A percentile compares a stretch with the other conserved stretches of the same genome.
These are phyloP conservation scores for Puya raimondii DNA, from an alignment of 176 grass and related monocot species.

Conservation along the genomic window DNA sequence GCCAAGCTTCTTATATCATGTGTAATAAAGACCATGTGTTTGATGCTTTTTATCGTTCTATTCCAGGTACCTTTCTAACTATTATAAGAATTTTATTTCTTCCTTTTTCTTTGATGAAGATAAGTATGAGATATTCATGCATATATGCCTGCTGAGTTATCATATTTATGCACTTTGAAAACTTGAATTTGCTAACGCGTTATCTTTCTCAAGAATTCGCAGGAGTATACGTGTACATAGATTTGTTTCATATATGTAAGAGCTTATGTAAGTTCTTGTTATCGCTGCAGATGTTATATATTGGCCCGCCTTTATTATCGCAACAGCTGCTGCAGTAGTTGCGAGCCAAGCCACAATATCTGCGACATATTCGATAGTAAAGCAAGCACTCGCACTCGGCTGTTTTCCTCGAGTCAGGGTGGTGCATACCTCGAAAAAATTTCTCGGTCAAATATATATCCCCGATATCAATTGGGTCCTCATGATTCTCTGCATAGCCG, in stretches of 20 bases:
- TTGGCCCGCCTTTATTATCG: constrained; percentile 87
- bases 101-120: neutral
- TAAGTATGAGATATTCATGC: too few species aligned
- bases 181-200: too few species aligned
- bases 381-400: constrained; percentile 82
- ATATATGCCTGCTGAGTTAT: too few species aligned
- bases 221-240: too few species aligned
- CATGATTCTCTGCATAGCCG: constrained; percentile 82
- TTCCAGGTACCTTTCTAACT: constrained; percentile 66
- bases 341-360: constrained; percentile 98
- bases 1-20: constrained; percentile 87
- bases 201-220: too few species aligned
- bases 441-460: constrained; percentile 98
- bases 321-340: constrained; percentile 84
- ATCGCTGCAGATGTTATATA: constrained; percentile 66
- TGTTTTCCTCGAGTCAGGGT: constrained; percentile 92
- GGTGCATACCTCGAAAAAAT: constrained; percentile 96
- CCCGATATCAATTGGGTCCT: constrained; percentile 98
- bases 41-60: constrained; percentile 86
- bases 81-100: neutral
- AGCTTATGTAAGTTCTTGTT: constrained; percentile 19
- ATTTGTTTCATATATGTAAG: neutral
- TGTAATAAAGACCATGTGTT: constrained; percentile 49
- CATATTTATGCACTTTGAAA: too few species aligned
- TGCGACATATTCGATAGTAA: constrained; percentile 95